A percentile compares a stretch with the other conserved stretches of the same genome.
Evolutionary conservation across 768 basidiomycete species (phyloP).

Genomic region (Dictyophora rubrovolvata): DNA sequence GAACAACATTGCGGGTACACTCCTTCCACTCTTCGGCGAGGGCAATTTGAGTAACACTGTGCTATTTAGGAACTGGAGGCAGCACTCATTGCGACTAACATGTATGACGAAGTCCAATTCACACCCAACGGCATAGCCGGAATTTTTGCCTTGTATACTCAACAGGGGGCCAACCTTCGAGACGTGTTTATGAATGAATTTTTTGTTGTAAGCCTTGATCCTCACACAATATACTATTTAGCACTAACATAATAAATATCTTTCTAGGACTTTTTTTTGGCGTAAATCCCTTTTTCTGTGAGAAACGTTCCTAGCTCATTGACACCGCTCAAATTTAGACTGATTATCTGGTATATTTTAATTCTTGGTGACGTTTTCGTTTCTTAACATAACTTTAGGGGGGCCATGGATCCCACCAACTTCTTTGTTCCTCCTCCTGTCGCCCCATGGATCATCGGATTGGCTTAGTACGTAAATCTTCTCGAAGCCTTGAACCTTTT

Average conservation of each 20-base stretch:
- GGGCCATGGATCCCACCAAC: slow-evolving; percentile 48
- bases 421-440: slow-evolving; percentile 41
- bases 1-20: slow-evolving; percentile 4
- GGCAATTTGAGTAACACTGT: neutral
- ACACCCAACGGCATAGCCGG: slow-evolving; percentile 29
- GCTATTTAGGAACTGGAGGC: slow-evolving; percentile 18
- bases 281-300: neutral
- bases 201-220: slow-evolving; percentile 31
- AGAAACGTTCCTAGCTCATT: neutral
- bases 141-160: slow-evolving; percentile 41
- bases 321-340: slow-evolving; percentile 25
- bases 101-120: slow-evolving; percentile 25
- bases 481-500: neutral
- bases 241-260: neutral
- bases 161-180: slow-evolving; percentile 34
- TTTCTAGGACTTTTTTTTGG: slow-evolving; percentile 9
- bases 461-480: slow-evolving; percentile 32
- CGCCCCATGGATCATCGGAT: slow-evolving; percentile 42
- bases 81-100: slow-evolving; percentile 19
- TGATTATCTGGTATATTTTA: slow-evolving; percentile 32
- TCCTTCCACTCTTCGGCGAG: neutral
- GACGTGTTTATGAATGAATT: slow-evolving; percentile 47
- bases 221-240: neutral
- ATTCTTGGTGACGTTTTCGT: neutral
- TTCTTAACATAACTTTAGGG: slow-evolving; percentile 14